These are phyloP conservation scores for Hortiboletus campestris DNA, from an alignment of 768 basidiomycete genomes.

Conservation along the genomic window DNA sequence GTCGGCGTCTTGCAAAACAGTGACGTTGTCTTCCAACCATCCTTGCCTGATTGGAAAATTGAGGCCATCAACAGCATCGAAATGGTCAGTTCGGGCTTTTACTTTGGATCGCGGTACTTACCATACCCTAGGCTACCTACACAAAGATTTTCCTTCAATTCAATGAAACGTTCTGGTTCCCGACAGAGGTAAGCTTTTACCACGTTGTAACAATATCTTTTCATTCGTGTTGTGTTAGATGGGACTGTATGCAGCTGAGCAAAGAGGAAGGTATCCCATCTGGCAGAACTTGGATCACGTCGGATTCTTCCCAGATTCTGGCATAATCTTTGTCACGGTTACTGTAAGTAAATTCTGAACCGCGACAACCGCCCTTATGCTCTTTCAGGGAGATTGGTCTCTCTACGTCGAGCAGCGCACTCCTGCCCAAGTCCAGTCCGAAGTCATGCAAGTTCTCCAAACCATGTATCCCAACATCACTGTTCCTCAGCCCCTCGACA, in stretches of 20 bases:
- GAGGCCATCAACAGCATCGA: conserved; percentile 61
- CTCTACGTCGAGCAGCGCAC: conserved; percentile 53
- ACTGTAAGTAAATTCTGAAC: conserved; percentile 14
- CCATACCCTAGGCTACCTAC: conserved; percentile 45
- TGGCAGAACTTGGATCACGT: conserved; percentile 64
- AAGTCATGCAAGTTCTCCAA: conserved; percentile 53
- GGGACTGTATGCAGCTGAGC: conserved; percentile 54
- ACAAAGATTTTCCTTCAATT: conserved; percentile 71
- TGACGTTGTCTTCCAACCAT: conserved; percentile 56
- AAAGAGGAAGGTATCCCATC: conserved; percentile 60
- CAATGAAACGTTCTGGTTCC: conserved; percentile 57
- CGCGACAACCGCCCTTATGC: background rate
- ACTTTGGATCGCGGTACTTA: background rate
- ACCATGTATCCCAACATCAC: conserved; percentile 55
- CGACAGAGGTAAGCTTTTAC: conserved; percentile 36
- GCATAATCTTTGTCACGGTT: conserved; percentile 37
- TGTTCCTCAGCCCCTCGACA: conserved; percentile 54
- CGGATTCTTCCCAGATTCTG: conserved; percentile 59
- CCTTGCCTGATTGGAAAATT: conserved; percentile 57
- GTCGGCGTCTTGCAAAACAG: conserved; percentile 65
- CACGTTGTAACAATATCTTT: background rate
- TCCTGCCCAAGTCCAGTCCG: conserved; percentile 44
- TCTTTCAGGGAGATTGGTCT: conserved; percentile 54
- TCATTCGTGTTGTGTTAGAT: conserved; percentile 14
- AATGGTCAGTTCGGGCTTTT: conserved; percentile 41